phyloP scores from a whole-genome alignment of 2,329 filamentous ascomycete genomes.

The Penicillium digitatum region DNA sequence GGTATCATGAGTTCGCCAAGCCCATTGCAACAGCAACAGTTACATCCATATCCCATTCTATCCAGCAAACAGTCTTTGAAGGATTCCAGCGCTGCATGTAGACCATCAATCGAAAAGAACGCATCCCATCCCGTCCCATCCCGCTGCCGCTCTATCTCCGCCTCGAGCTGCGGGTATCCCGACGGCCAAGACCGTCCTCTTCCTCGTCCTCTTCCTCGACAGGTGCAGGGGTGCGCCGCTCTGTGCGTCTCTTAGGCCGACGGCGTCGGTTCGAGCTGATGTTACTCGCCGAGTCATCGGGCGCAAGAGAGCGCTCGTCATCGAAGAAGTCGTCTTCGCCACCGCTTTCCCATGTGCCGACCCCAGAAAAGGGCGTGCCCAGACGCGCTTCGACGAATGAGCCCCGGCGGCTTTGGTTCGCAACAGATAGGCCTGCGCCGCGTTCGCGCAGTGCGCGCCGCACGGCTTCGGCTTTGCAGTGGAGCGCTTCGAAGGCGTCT shows the following conservation, averaged over 20 bases:
- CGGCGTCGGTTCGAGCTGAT: constrained; percentile 46
- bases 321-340: constrained; percentile 46
- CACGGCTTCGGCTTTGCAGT: constrained; percentile 76
- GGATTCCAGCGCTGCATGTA: neutral
- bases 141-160: constrained; percentile 17
- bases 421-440: constrained; percentile 65
- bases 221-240: constrained; percentile 47
- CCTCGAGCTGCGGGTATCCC: constrained; percentile 25
- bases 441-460: constrained; percentile 76
- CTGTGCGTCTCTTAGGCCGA: constrained; percentile 45
- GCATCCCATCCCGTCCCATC: neutral
- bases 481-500: constrained; percentile 89
- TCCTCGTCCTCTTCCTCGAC: constrained; percentile 49
- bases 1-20: constrained; percentile 9
- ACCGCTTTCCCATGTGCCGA: constrained; percentile 38
- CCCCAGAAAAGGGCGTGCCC: constrained; percentile 39
- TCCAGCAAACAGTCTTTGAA: neutral
- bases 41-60: constrained; percentile 9
- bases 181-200: constrained; percentile 27
- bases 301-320: constrained; percentile 44
- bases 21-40: constrained; percentile 3
- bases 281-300: constrained; percentile 50
- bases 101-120: neutral
- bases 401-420: constrained; percentile 45
- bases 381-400: constrained; percentile 41